A percentile compares a stretch with the other conserved stretches of the same genome.
phyloP scores from a whole-genome alignment of 164 flowering plant species.

The Protea cynaroides region DNA sequence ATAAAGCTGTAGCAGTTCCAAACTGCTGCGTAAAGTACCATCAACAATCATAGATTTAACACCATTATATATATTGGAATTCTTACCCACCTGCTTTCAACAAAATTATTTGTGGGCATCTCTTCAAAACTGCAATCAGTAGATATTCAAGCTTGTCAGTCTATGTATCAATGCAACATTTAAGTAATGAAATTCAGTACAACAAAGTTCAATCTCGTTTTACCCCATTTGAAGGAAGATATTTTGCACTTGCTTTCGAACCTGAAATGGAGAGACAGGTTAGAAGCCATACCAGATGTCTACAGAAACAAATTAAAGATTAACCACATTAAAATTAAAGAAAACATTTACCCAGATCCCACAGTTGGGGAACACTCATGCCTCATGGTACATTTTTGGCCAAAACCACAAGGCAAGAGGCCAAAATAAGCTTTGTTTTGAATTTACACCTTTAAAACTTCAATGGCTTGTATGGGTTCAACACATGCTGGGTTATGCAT shows the following conservation, averaged over 20 bases:
- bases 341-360: no score
- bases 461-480: no score
- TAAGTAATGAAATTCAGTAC: neutral
- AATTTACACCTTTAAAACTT: no score
- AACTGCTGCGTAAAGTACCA: neutral
- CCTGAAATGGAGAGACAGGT: slow-evolving; percentile 37
- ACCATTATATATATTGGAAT: neutral
- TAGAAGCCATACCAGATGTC: neutral
- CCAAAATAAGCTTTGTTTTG: no score
- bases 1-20: neutral
- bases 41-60: neutral
- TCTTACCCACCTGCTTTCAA: slow-evolving; percentile 72
- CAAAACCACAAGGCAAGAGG: no score
- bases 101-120: slow-evolving; percentile 94
- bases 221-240: slow-evolving; percentile 92
- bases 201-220: slow-evolving; percentile 10
- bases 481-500: no score
- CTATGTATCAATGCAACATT: neutral
- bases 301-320: neutral
- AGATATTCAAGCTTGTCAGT: neutral
- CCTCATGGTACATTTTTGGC: no score
- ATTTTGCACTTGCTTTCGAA: slow-evolving; percentile 54
- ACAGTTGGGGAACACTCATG: no score
- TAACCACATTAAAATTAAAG: no score
- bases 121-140: slow-evolving; percentile 75